These are phyloP conservation scores for Trichoderma sp. DNA, from an alignment of 2,329 filamentous ascomycete genomes.

Conservation along the genomic window DNA sequence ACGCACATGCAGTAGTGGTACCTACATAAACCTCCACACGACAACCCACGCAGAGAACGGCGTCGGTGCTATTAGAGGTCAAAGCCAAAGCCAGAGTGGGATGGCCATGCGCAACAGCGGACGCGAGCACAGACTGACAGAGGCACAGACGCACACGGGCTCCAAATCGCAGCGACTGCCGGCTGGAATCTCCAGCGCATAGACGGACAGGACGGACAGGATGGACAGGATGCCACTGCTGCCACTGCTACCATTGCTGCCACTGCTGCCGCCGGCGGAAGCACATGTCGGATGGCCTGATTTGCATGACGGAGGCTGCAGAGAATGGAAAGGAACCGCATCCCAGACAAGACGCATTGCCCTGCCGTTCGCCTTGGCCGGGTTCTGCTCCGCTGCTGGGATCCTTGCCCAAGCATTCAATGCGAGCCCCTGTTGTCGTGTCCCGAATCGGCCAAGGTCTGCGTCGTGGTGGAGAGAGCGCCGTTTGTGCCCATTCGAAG, in stretches of 20 bases:
- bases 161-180: neutral
- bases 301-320: constrained; percentile 14
- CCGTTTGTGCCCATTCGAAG: constrained; percentile 10
- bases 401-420: constrained; percentile 5
- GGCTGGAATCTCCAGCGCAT: neutral
- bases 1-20: constrained; percentile 3
- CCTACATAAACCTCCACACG: constrained; percentile 7
- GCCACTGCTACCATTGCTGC: too few species aligned
- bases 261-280: neutral
- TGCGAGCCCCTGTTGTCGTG: constrained; percentile 11
- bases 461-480: constrained; percentile 13
- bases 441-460: constrained; percentile 8
- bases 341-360: neutral
- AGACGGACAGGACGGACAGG: too few species aligned
- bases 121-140: neutral
- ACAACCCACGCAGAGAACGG: neutral
- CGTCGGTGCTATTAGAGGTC: neutral
- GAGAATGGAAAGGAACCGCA: neutral
- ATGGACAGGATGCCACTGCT: neutral
- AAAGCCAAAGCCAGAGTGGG: neutral
- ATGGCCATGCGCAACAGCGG: neutral
- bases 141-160: neutral
- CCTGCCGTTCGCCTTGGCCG: constrained; percentile 13
- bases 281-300: constrained; percentile 10
- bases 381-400: constrained; percentile 10